Percentiles rank a stretch among this genome's conserved stretches.
Evolutionary conservation across 2,329 filamentous ascomycete genomes (phyloP).

Genomic region (Talaromyces pinophilus): DNA sequence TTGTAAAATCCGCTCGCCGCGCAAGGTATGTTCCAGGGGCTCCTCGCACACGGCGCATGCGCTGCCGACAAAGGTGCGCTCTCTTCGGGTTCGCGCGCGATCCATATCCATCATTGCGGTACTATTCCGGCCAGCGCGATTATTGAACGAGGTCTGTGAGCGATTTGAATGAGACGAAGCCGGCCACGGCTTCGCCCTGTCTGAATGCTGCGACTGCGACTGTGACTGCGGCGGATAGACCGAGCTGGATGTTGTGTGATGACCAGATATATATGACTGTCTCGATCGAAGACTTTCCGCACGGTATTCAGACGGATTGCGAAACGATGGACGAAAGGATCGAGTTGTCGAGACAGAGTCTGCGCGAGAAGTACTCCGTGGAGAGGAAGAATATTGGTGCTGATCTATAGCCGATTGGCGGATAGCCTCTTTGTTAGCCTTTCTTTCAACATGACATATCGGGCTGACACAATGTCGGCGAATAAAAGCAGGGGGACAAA

Average conservation of each 20-base stretch:
- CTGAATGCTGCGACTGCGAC: conserved; percentile 23
- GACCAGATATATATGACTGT: conserved; percentile 20
- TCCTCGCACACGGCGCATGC: conserved; percentile 97
- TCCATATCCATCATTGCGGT: conserved; percentile 72
- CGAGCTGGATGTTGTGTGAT: conserved; percentile 13
- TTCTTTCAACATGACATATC: background rate
- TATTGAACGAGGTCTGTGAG: conserved; percentile 40
- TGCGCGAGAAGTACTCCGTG: conserved; percentile 15
- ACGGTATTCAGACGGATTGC: conserved; percentile 11
- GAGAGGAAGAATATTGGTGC: conserved; percentile 4
- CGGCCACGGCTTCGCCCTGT: conserved; percentile 25
- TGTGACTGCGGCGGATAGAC: conserved; percentile 28
- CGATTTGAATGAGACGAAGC: conserved; percentile 33
- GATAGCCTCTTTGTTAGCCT: conserved; percentile 15
- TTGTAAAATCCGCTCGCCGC: conserved; percentile 90
- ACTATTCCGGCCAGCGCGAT: conserved; percentile 50
- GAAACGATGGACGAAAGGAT: conserved; percentile 21
- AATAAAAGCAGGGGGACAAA: background rate
- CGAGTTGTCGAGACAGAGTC: conserved; percentile 21
- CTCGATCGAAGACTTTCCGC: conserved; percentile 17
- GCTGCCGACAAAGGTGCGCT: conserved; percentile 91
- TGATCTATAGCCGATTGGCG: conserved; percentile 11
- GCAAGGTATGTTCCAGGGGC: conserved; percentile 89
- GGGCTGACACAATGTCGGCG: conserved; percentile 3
- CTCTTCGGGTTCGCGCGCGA: conserved; percentile 74